phyloP scores from a whole-genome alignment of 73 alveolate species.

The Urostyla sp. region DNA sequence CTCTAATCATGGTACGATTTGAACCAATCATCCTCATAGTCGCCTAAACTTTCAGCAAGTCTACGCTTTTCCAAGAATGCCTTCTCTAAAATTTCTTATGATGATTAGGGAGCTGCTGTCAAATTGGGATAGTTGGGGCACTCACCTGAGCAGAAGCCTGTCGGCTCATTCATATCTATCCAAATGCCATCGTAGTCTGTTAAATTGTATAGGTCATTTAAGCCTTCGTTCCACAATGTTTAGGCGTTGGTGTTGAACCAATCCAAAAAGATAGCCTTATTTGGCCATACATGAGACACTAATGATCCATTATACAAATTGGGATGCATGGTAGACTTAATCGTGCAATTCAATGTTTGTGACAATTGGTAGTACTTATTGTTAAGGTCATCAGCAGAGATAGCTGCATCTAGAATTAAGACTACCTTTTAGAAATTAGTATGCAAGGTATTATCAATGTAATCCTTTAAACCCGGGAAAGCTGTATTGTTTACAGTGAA shows the following conservation, averaged over 20 bases:
- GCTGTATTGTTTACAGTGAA: constrained; percentile 55
- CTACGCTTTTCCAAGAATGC: too few species aligned
- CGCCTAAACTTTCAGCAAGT: too few species aligned
- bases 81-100: too few species aligned
- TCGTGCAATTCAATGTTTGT: neutral
- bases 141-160: constrained; percentile 77
- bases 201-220: constrained; percentile 59
- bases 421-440: constrained; percentile 59
- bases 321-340: constrained; percentile 3
- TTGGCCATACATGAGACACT: constrained; percentile 49
- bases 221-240: constrained; percentile 56
- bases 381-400: constrained; percentile 47
- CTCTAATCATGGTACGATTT: neutral
- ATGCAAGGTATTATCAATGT: constrained; percentile 48
- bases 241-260: constrained; percentile 34
- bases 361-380: constrained; percentile 13
- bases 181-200: constrained; percentile 85
- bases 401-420: constrained; percentile 77
- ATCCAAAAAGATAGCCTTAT: constrained; percentile 54
- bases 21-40: neutral
- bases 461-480: constrained; percentile 61
- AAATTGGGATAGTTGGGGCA: too few species aligned
- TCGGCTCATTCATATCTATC: constrained; percentile 93
- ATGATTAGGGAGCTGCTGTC: too few species aligned
- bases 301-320: constrained; percentile 1